Conservation (phyloP, 2,329 filamentous ascomycete species). For the Trichoderma lentiforme region DNA sequence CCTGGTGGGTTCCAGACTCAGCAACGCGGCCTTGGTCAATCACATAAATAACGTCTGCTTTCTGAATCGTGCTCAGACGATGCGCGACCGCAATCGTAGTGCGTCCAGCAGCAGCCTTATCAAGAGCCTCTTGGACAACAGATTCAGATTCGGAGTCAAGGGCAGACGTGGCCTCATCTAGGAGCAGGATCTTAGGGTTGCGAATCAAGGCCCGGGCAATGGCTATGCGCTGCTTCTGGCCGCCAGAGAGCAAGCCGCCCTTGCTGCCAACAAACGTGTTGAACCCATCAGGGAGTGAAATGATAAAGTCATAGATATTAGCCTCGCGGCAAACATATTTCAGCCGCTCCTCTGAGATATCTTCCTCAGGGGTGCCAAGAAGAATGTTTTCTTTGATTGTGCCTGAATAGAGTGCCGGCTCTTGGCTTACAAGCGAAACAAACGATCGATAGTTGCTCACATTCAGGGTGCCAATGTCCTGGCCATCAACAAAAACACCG, state of each 20-base stretch:
- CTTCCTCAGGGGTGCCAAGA: slow-evolving; percentile 65
- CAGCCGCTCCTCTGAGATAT: slow-evolving; percentile 68
- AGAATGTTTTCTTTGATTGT: slow-evolving; percentile 88
- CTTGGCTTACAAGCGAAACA: slow-evolving; percentile 87
- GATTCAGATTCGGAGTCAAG: slow-evolving; percentile 75
- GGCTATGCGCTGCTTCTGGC: slow-evolving; percentile 91
- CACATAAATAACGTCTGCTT: slow-evolving; percentile 94
- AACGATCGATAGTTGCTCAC: slow-evolving; percentile 80
- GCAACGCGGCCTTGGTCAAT: slow-evolving; percentile 86
- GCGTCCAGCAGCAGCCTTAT: slow-evolving; percentile 76
- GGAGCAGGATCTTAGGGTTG: slow-evolving; percentile 81
- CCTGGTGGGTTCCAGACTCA: slow-evolving; percentile 76
- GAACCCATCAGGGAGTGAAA: slow-evolving; percentile 81
- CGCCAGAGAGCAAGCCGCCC: slow-evolving; percentile 79
- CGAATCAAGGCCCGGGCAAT: slow-evolving; percentile 88
- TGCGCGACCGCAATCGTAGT: slow-evolving; percentile 96
- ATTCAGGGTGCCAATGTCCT: slow-evolving; percentile 76
- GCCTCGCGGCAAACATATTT: slow-evolving; percentile 80
- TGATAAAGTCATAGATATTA: slow-evolving; percentile 90
- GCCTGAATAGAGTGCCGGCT: slow-evolving; percentile 91
- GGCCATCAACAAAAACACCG: slow-evolving; percentile 75
- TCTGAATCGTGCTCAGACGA: slow-evolving; percentile 86
- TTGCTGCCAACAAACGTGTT: slow-evolving; percentile 83
- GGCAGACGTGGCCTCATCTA: slow-evolving; percentile 78
- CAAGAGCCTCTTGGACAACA: slow-evolving; percentile 75